These are phyloP conservation scores for Tetrahymena malaccensis DNA, from an alignment of 73 alveolate species.

Conservation along the genomic window DNA sequence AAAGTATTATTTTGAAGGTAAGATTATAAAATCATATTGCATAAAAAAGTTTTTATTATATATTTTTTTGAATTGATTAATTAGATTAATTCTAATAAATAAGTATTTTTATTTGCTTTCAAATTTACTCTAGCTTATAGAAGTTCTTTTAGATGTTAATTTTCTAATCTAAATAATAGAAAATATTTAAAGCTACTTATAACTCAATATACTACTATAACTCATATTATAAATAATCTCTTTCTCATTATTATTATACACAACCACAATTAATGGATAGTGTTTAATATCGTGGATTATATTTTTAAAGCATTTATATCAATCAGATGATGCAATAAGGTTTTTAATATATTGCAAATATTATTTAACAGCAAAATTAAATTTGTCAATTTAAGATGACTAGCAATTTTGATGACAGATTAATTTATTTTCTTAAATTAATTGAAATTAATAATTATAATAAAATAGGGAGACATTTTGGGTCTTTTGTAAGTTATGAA, in stretches of 20 bases:
- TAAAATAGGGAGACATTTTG: not conserved
- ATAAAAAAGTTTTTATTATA: no score
- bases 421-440: not conserved
- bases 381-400: not conserved
- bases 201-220: not conserved
- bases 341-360: no score
- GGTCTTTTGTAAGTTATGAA: not conserved
- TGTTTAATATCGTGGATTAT: no score
- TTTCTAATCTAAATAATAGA: not conserved
- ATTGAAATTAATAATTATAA: not conserved
- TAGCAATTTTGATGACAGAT: not conserved
- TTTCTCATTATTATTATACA: not conserved
- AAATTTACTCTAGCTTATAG: not conserved
- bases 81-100: not conserved
- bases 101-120: no score
- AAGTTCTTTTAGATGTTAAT: no score
- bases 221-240: not conserved
- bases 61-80: no score
- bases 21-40: not conserved
- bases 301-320: no score
- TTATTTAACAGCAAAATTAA: no score
- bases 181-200: not conserved
- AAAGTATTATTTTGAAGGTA: not conserved
- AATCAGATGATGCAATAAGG: no score
- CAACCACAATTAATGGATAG: no score